phyloP scores from a whole-genome alignment of 768 basidiomycete genomes.

The Naganishia antarctica region DNA sequence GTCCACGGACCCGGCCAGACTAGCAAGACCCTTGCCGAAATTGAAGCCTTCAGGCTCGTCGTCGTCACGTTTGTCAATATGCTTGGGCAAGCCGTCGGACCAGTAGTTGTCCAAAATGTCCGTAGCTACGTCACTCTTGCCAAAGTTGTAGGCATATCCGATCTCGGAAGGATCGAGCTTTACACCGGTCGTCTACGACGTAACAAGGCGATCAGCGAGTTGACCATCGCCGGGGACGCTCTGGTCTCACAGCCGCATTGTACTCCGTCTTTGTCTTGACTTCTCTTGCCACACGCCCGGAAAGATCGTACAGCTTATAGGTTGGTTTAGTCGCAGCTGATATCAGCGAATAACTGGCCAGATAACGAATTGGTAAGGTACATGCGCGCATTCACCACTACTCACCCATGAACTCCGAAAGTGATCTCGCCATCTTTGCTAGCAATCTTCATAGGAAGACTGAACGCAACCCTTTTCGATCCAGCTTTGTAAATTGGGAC shows the following conservation, averaged over 20 bases:
- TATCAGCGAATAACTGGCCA: slow-evolving; percentile 73
- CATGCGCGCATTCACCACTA: not conserved
- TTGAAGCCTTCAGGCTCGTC: slow-evolving; percentile 51
- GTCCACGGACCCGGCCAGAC: slow-evolving; percentile 1
- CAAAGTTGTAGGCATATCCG: slow-evolving; percentile 50
- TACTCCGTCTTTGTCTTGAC: slow-evolving; percentile 66
- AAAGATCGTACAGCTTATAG: slow-evolving; percentile 76
- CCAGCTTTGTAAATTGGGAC: slow-evolving; percentile 40
- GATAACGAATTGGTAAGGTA: not conserved
- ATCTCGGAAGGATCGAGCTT: slow-evolving; percentile 48
- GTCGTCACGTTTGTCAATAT: slow-evolving; percentile 30
- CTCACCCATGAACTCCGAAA: slow-evolving; percentile 50
- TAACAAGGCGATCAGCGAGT: not conserved
- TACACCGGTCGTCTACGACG: slow-evolving; percentile 44
- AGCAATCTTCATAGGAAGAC: slow-evolving; percentile 72
- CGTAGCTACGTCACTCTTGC: slow-evolving; percentile 30
- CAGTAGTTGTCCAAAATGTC: slow-evolving; percentile 31
- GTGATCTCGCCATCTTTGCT: slow-evolving; percentile 54
- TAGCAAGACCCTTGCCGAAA: slow-evolving; percentile 36
- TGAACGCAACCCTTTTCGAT: slow-evolving; percentile 77
- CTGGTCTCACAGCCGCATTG: slow-evolving; percentile 63
- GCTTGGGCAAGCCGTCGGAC: slow-evolving; percentile 43
- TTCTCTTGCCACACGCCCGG: slow-evolving; percentile 72
- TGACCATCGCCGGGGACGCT: too few species aligned
- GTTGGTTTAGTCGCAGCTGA: slow-evolving; percentile 79